Evolutionary conservation across 768 basidiomycete species (phyloP).

Genomic region (Serendipita sp.): DNA sequence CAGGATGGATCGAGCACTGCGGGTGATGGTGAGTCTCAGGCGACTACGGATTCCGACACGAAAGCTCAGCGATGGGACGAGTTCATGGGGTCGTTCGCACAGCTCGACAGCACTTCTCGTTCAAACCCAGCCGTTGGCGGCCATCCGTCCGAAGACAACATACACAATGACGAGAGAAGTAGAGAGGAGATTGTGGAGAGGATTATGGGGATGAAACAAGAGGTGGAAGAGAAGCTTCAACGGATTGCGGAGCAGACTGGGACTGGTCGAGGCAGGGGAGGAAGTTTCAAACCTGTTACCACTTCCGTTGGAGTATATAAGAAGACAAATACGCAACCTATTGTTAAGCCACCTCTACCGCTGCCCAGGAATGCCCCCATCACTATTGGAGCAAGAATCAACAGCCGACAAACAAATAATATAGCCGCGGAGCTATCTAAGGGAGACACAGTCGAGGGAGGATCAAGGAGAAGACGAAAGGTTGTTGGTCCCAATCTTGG

Average conservation of each 20-base stretch:
- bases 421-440: too few species aligned
- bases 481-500: background rate
- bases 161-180: background rate
- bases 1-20: background rate
- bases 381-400: background rate
- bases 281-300: too few species aligned
- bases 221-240: constrained; percentile 6
- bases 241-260: background rate
- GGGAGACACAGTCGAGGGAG: background rate
- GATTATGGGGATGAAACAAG: background rate
- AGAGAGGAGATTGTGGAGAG: background rate
- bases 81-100: background rate
- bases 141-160: background rate
- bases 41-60: background rate
- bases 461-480: background rate
- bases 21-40: background rate
- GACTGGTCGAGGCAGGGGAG: background rate
- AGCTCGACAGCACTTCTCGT: background rate
- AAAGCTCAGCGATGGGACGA: constrained; percentile 4
- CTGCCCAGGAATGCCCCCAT: background rate
- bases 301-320: background rate
- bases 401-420: background rate
- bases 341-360: background rate
- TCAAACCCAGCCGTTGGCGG: background rate
- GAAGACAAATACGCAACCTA: background rate